phyloP scores from a whole-genome alignment of 2,329 filamentous ascomycete genomes.

The Diplodia seriata region DNA sequence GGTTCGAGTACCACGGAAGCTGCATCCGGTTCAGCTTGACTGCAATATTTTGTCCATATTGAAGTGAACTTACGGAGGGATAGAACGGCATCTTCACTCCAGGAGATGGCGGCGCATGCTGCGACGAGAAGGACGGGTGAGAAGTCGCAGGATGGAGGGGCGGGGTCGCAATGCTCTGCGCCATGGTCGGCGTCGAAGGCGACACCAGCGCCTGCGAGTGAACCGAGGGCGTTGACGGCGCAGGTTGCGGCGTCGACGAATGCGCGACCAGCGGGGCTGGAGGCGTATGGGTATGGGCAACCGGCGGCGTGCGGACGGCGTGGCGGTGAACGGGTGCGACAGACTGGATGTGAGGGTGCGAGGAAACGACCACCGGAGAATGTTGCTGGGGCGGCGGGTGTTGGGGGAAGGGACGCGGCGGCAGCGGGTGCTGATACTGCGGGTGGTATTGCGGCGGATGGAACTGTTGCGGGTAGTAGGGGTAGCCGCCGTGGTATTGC shows the following conservation, averaged over 20 bases:
- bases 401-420: constrained; percentile 42
- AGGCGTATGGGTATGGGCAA: constrained; percentile 43
- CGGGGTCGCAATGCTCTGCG: constrained; percentile 42
- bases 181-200: constrained; percentile 44
- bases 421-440: constrained; percentile 51
- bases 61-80: constrained; percentile 52
- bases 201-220: constrained; percentile 45
- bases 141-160: constrained; percentile 39
- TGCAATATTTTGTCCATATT: background rate
- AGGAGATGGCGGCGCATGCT: constrained; percentile 36
- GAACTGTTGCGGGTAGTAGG: constrained; percentile 46
- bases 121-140: constrained; percentile 38
- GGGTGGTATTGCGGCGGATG: constrained; percentile 47
- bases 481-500: constrained; percentile 41
- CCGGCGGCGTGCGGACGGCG: constrained; percentile 46
- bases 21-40: constrained; percentile 37
- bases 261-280: constrained; percentile 34
- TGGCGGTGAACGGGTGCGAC: constrained; percentile 54
- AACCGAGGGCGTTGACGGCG: constrained; percentile 46
- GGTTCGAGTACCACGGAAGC: constrained; percentile 67
- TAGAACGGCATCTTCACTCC: constrained; percentile 54
- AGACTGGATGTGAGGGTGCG: constrained; percentile 56
- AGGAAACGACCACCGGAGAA: constrained; percentile 56
- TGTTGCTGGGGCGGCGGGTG: constrained; percentile 41
- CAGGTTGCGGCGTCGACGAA: constrained; percentile 32